Percentiles rank a stretch among this genome's conserved stretches.
Evolutionary conservation across 2,329 filamentous ascomycete species (phyloP).

Genomic region (Arthroderma sp.): DNA sequence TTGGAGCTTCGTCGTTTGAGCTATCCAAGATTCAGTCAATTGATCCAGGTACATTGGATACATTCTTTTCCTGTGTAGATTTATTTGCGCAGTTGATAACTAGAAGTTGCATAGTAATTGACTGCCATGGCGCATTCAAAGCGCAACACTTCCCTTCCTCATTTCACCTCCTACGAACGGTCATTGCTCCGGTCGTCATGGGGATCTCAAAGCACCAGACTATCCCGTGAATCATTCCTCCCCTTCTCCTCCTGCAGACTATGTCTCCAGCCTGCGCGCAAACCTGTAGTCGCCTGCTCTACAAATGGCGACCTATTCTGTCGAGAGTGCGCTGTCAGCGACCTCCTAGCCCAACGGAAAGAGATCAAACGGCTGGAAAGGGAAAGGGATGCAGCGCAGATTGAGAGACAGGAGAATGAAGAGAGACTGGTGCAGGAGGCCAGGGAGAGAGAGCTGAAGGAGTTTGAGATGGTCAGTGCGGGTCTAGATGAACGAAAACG

Average conservation of each 20-base stretch:
- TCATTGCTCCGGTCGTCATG: constrained; percentile 68
- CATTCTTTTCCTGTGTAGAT: no score
- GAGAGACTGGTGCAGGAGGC: constrained; percentile 55
- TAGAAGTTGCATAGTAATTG: background rate
- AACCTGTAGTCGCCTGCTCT: constrained; percentile 74
- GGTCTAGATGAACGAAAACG: constrained; percentile 36
- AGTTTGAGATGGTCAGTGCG: constrained; percentile 77
- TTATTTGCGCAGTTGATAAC: background rate
- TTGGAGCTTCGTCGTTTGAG: background rate
- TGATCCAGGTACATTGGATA: no score
- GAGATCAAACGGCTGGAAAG: constrained; percentile 75
- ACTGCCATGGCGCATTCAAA: constrained; percentile 43
- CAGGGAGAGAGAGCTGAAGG: constrained; percentile 53
- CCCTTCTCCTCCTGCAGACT: constrained; percentile 80
- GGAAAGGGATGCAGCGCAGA: constrained; percentile 46
- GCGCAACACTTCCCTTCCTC: constrained; percentile 78
- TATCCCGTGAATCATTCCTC: constrained; percentile 81
- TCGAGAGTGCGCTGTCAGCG: constrained; percentile 79
- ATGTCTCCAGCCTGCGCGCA: constrained; percentile 66
- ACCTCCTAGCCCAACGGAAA: constrained; percentile 81
- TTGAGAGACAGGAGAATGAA: constrained; percentile 49
- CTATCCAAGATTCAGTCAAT: no score
- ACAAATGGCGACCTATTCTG: constrained; percentile 80
- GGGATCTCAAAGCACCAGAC: constrained; percentile 68
- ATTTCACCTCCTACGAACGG: constrained; percentile 90